Conservation (phyloP, 495 filamentous ascomycete genomes). For the Aspergillus ellipticus region DNA sequence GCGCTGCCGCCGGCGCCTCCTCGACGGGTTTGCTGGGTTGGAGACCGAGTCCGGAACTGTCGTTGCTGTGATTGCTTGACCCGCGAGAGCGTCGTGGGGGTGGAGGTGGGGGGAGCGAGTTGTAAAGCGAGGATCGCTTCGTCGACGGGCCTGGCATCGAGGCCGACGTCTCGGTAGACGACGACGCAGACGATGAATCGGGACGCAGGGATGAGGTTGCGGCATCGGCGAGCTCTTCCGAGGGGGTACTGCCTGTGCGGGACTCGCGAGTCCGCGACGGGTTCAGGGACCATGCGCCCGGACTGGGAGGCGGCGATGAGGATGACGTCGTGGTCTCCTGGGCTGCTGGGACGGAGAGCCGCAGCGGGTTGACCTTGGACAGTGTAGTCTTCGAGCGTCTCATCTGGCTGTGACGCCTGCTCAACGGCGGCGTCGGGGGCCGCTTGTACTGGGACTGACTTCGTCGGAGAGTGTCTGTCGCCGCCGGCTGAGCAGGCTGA, state of each 20-base stretch:
- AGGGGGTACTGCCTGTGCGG: background rate
- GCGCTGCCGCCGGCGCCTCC: conserved; percentile 4
- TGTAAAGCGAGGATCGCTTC: conserved; percentile 15
- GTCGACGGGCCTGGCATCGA: conserved; percentile 19
- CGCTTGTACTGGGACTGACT: conserved; percentile 41
- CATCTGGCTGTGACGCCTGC: conserved; percentile 48
- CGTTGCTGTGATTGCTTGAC: conserved; percentile 48
- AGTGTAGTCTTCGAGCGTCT: conserved; percentile 36
- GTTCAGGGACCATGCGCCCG: conserved; percentile 22
- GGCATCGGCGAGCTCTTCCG: conserved; percentile 3
- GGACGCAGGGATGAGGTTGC: background rate
- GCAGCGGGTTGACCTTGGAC: conserved; percentile 31
- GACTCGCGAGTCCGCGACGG: conserved; percentile 17
- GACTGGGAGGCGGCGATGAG: conserved; percentile 33
- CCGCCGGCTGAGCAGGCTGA: conserved; percentile 14
- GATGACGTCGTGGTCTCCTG: conserved; percentile 19
- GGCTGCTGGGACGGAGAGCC: conserved; percentile 27
- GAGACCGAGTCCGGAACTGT: conserved; percentile 21
- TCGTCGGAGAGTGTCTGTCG: conserved; percentile 30
- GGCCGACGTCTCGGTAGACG: background rate
- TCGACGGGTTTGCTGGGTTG: conserved; percentile 16
- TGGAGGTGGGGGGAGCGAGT: conserved; percentile 52
- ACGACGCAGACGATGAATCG: background rate
- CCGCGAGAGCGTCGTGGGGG: conserved; percentile 57
- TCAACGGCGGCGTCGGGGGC: conserved; percentile 48